Evolutionary conservation across 2,329 filamentous ascomycete species (phyloP).

Genomic region (Arthrobotrys sinensis): DNA sequence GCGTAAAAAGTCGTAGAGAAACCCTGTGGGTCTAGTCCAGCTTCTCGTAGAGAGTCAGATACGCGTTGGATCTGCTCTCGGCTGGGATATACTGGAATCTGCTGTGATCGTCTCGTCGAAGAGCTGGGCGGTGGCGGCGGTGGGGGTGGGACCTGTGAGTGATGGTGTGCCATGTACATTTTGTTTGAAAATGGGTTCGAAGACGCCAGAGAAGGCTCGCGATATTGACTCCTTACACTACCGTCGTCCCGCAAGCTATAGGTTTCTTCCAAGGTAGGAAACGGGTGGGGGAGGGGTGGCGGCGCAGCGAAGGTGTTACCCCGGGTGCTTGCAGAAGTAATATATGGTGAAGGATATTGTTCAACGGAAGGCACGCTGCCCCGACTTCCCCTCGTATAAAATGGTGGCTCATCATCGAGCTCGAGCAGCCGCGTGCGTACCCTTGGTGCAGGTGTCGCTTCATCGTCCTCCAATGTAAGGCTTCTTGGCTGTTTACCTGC

Average conservation of each 20-base stretch:
- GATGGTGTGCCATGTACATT: conserved; percentile 53
- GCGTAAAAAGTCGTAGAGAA: conserved; percentile 52
- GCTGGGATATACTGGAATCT: conserved; percentile 43
- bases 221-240: conserved; percentile 55
- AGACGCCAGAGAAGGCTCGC: conserved; percentile 52
- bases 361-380: conserved; percentile 20
- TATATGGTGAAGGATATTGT: conserved; percentile 55
- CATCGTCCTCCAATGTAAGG: conserved; percentile 44
- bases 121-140: conserved; percentile 33
- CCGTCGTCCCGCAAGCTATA: conserved; percentile 52
- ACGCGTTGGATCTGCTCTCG: conserved; percentile 48
- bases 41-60: conserved; percentile 41
- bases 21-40: conserved; percentile 47
- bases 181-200: conserved; percentile 56
- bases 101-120: conserved; percentile 36
- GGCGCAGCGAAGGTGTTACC: conserved; percentile 46
- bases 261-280: conserved; percentile 49
- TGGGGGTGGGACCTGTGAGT: conserved; percentile 18
- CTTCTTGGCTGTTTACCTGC: conserved; percentile 42
- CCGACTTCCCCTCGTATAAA: conserved; percentile 46
- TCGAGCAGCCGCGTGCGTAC: conserved; percentile 36
- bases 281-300: conserved; percentile 37
- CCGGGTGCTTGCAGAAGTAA: conserved; percentile 36
- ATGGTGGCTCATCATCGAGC: conserved; percentile 53
- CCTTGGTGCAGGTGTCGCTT: conserved; percentile 28